Conservation (phyloP, 805 yeast genomes). For the Candida railenensis region DNA sequence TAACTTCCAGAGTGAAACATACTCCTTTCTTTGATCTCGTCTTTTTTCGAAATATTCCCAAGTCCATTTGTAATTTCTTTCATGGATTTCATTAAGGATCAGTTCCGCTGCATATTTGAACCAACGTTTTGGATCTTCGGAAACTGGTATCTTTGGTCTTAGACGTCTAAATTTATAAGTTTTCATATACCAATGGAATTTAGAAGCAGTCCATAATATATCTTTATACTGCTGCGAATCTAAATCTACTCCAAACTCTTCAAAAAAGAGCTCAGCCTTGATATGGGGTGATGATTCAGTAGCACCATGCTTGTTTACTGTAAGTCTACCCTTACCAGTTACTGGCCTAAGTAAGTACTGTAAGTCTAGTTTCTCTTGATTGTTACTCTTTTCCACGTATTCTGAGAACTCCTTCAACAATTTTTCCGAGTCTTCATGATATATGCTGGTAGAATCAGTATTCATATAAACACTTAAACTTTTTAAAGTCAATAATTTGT, state of each 20-base stretch:
- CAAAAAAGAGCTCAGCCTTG: conserved; percentile 72
- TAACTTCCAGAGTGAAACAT: conserved; percentile 65
- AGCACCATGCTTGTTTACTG: conserved; percentile 76
- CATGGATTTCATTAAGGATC: conserved; percentile 77
- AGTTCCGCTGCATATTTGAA: conserved; percentile 76
- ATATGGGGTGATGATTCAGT: conserved; percentile 69
- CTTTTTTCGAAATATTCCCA: conserved; percentile 80
- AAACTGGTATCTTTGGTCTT: conserved; percentile 57
- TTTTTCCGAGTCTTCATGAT: conserved; percentile 46
- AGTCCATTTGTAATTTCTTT: conserved; percentile 75
- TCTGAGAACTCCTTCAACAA: conserved; percentile 49
- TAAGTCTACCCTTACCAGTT: conserved; percentile 79
- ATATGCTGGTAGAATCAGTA: conserved; percentile 56
- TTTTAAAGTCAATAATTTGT: conserved; percentile 74
- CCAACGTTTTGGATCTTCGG: conserved; percentile 78
- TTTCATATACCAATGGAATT: conserved; percentile 72
- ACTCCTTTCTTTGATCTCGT: conserved; percentile 68
- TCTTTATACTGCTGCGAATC: conserved; percentile 85
- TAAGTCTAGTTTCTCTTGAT: not conserved
- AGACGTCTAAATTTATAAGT: conserved; percentile 71
- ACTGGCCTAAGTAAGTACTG: conserved; percentile 82
- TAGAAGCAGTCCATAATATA: conserved; percentile 75
- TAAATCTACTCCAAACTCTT: conserved; percentile 83
- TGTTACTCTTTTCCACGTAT: conserved; percentile 24
- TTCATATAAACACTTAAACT: conserved; percentile 83